Percentiles rank a stretch among this genome's conserved stretches.
Evolutionary conservation across 805 yeast genomes (phyloP).

Genomic region (Yarrowia deformans): DNA sequence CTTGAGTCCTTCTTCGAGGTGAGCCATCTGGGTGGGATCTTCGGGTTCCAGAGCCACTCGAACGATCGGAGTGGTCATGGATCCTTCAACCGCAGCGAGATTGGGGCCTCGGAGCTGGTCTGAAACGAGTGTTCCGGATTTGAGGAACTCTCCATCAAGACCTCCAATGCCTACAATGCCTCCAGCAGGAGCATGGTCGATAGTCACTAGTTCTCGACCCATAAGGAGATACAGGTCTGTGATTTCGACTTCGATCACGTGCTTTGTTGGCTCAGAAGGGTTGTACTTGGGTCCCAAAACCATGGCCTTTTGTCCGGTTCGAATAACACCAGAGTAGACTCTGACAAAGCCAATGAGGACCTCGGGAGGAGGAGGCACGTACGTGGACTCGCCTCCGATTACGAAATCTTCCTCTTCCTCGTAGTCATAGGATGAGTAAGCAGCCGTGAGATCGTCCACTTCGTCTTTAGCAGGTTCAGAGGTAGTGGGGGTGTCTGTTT

Average conservation of each 20-base stretch:
- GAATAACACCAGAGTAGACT: slow-evolving; percentile 82
- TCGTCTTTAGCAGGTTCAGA: slow-evolving; percentile 40
- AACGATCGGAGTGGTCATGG: slow-evolving; percentile 72
- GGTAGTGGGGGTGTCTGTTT: slow-evolving; percentile 12
- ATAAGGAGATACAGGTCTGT: slow-evolving; percentile 79
- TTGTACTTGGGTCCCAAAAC: slow-evolving; percentile 89
- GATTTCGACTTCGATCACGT: slow-evolving; percentile 64
- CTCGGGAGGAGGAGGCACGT: slow-evolving; percentile 53
- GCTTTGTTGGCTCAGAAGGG: slow-evolving; percentile 65
- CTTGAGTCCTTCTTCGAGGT: slow-evolving; percentile 78
- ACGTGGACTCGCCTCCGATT: slow-evolving; percentile 53
- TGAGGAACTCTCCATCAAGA: slow-evolving; percentile 77
- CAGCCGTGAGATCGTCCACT: slow-evolving; percentile 50
- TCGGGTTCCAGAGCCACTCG: slow-evolving; percentile 96
- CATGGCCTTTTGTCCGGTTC: slow-evolving; percentile 74
- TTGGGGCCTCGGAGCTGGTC: slow-evolving; percentile 69
- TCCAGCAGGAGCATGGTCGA: slow-evolving; percentile 89
- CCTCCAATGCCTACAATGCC: slow-evolving; percentile 95
- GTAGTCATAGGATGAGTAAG: slow-evolving; percentile 60
- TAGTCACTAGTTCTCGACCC: slow-evolving; percentile 87
- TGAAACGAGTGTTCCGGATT: slow-evolving; percentile 82
- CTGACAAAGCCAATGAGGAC: slow-evolving; percentile 87
- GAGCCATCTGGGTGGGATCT: slow-evolving; percentile 79
- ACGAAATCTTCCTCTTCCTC: slow-evolving; percentile 61
- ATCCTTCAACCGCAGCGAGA: slow-evolving; percentile 72